Evolutionary conservation across 2,329 filamentous ascomycete genomes (phyloP).

Genomic region (Ophiostoma sp.): DNA sequence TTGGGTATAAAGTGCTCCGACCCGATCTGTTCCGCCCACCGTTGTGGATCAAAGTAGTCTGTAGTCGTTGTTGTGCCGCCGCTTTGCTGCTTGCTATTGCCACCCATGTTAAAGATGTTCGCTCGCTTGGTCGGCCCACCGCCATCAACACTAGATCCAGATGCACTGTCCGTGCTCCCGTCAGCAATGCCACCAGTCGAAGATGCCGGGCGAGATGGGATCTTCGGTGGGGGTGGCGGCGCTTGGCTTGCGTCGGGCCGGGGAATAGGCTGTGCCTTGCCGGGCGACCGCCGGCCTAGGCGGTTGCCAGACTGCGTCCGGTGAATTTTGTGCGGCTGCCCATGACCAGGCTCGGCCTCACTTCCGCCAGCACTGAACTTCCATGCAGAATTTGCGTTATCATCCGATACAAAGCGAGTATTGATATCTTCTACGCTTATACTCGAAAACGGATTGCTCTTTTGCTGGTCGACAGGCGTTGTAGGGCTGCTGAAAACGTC

Average conservation of each 20-base stretch:
- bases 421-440: slow-evolving; percentile 57
- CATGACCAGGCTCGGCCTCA: slow-evolving; percentile 28
- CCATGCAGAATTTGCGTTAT: slow-evolving; percentile 41
- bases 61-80: slow-evolving; percentile 29
- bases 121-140: background rate
- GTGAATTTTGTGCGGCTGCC: slow-evolving; percentile 31
- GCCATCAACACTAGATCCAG: background rate
- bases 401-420: slow-evolving; percentile 53
- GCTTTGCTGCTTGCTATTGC: background rate
- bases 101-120: background rate
- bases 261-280: slow-evolving; percentile 19
- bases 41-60: slow-evolving; percentile 45
- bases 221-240: slow-evolving; percentile 21
- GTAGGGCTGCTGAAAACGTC: slow-evolving; percentile 37
- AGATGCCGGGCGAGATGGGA: slow-evolving; percentile 24
- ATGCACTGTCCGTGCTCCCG: slow-evolving; percentile 25
- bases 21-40: slow-evolving; percentile 52
- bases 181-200: slow-evolving; percentile 17
- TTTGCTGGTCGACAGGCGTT: slow-evolving; percentile 21
- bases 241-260: slow-evolving; percentile 16
- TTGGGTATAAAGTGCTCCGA: slow-evolving; percentile 51
- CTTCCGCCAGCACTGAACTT: slow-evolving; percentile 49
- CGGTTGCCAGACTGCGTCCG: slow-evolving; percentile 41
- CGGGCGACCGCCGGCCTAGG: slow-evolving; percentile 38
- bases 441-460: slow-evolving; percentile 38